These are phyloP conservation scores for Coelastrella sp. DNA, from an alignment of 139 green algal genomes.

Conservation along the genomic window DNA sequence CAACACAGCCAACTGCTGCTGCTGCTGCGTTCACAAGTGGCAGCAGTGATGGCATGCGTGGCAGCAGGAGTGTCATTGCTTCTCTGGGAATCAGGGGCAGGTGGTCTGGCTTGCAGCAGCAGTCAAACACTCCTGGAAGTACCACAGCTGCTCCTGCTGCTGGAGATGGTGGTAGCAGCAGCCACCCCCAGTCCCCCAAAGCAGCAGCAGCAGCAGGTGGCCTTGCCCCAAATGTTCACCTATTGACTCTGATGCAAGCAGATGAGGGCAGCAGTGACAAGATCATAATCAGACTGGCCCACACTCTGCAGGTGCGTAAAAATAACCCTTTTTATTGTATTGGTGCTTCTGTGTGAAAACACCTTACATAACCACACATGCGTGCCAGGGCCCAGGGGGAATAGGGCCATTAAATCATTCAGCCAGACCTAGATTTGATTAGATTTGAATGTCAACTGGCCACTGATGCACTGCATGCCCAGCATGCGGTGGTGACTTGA, in stretches of 20 bases:
- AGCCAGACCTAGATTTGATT: too few relatives aligned
- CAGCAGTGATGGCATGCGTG: not conserved
- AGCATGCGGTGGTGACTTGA: too few relatives aligned
- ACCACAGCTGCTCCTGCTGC: conserved; percentile 4
- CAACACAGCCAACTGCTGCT: not conserved
- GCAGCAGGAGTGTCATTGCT: not conserved
- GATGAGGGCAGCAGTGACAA: not conserved
- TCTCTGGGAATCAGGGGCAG: not conserved
- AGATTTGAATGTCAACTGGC: too few relatives aligned
- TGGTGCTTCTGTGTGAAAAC: not conserved
- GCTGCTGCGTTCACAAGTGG: not conserved
- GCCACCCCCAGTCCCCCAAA: not conserved
- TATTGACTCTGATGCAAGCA: conserved; percentile 62
- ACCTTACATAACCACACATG: too few relatives aligned
- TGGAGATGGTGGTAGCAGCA: not conserved
- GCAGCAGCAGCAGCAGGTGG: conserved; percentile 15
- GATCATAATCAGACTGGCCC: conserved; percentile 64
- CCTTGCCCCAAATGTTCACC: conserved; percentile 64
- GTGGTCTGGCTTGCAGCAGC: conserved; percentile 14
- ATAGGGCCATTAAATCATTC: too few relatives aligned
- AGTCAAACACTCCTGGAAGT: too few relatives aligned
- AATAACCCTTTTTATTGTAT: too few relatives aligned
- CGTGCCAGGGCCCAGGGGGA: too few relatives aligned
- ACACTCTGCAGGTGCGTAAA: conserved; percentile 56
- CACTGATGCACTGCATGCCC: too few relatives aligned